Evolutionary conservation across 768 basidiomycete genomes (phyloP).

Genomic region (Mycena haematopus): DNA sequence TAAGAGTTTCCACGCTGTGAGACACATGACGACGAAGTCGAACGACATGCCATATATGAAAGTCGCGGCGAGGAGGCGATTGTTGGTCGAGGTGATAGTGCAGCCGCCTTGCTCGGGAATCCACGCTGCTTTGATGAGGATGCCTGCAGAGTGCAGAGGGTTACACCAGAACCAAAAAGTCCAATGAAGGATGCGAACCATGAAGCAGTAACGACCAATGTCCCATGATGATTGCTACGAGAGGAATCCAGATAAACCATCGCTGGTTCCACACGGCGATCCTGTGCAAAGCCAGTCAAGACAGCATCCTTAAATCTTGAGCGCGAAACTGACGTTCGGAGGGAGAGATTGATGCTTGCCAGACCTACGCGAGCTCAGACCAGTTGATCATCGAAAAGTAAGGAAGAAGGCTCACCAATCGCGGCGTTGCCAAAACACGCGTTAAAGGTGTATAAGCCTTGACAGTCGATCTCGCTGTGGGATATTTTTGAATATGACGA

Average conservation of each 20-base stretch:
- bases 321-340: constrained; percentile 60
- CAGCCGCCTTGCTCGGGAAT: constrained; percentile 55
- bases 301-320: background rate
- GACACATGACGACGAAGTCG: constrained; percentile 65
- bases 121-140: constrained; percentile 68
- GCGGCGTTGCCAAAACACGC: constrained; percentile 68
- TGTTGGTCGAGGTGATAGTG: constrained; percentile 64
- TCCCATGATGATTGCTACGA: constrained; percentile 63
- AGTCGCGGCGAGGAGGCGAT: constrained; percentile 62
- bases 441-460: constrained; percentile 73
- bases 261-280: constrained; percentile 75
- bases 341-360: constrained; percentile 73
- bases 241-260: constrained; percentile 56
- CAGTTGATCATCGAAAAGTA: too few relatives aligned
- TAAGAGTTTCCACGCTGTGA: constrained; percentile 68
- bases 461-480: constrained; percentile 62
- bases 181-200: constrained; percentile 44
- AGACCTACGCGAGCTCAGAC: constrained; percentile 35
- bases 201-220: constrained; percentile 78
- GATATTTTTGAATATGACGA: constrained; percentile 15
- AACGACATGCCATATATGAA: constrained; percentile 81
- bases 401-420: constrained; percentile 46
- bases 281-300: constrained; percentile 39
- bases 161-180: background rate
- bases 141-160: constrained; percentile 47